Evolutionary conservation across 805 yeast genomes (phyloP), one percentile per base, ranked within the genome.

Genomic region (Nakazawaea anatomiae): DNA sequence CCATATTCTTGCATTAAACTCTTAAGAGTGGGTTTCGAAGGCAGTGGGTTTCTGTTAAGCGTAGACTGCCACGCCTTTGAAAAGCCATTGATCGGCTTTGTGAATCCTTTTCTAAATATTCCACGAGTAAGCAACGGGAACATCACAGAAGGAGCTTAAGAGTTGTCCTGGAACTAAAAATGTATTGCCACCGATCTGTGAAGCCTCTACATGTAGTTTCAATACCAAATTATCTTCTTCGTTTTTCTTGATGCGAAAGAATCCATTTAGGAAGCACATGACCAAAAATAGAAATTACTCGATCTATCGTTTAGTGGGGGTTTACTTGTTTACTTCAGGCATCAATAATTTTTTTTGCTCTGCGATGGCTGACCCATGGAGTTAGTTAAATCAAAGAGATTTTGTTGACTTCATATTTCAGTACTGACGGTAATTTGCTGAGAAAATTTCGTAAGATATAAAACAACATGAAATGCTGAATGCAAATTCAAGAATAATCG

Each of bases 1-100:
- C 99, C 99, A 65, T 94, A 94, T 62, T 87, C 85, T 62, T 87
- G 84, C 60, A 87, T 76, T 55, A 94, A 72, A 9, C 79, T 83
- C 64, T 81, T 88, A 36, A 80, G 65, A 11, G 83, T 82, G 1
- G 69, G 64, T 18, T 74, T 67, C 7, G 6, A 25, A 5, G 9
- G 2, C 30, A 6, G 6, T 28, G 45, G 40, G 14, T 8, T 25
- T 5, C 25, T 29, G 12, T 36, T 29, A 6, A 30, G 6, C 5
- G 51, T 48, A 3, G 47, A 42, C 14, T 48, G 51, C 18, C 35
- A 42, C 10, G n/a, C 27, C 27, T 18, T 47, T 5, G 46, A 34
- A 18, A 30, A 30, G 10, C 43, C 27, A 27, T 44, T 44, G 14
- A 44, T 6, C 5, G 39, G 40, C 14, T 12, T 8, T 7, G n/a